phyloP scores from a whole-genome alignment of 108 stramenopile species.

The Skeletonema marinoi region DNA sequence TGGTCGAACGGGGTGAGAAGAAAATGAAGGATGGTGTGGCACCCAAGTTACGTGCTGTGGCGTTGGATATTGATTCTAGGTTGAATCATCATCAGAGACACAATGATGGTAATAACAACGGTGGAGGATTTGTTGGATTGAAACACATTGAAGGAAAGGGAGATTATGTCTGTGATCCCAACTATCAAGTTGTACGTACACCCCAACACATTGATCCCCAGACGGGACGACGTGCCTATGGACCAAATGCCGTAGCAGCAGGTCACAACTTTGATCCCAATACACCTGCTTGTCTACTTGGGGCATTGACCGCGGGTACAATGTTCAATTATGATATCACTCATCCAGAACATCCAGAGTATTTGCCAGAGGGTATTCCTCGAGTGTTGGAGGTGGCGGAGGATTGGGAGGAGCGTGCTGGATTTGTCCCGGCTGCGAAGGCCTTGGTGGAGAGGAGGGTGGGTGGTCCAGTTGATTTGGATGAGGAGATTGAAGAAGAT shows the following conservation, averaged over 20 bases:
- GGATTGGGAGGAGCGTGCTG: conserved; percentile 46
- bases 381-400: conserved; percentile 21
- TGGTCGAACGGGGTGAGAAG: neutral
- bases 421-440: conserved; percentile 12
- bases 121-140: neutral
- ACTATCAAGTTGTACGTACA: conserved; percentile 22
- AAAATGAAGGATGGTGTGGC: neutral
- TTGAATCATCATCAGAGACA: neutral
- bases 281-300: conserved; percentile 21
- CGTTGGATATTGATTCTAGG: neutral
- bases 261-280: conserved; percentile 9
- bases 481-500: conserved; percentile 17
- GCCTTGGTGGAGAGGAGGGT: neutral
- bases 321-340: conserved; percentile 3
- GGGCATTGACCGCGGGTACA: conserved; percentile 24
- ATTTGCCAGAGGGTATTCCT: conserved; percentile 29
- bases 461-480: conserved; percentile 26
- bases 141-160: conserved; percentile 2
- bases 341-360: conserved; percentile 27
- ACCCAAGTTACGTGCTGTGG: neutral
- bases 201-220: neutral
- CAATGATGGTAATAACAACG: neutral
- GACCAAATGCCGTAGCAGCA: neutral
- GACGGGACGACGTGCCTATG: neutral
- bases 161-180: conserved; percentile 38